phyloP scores from a whole-genome alignment of 208 protist species.

The Acanthamoeba culbertsoni region DNA sequence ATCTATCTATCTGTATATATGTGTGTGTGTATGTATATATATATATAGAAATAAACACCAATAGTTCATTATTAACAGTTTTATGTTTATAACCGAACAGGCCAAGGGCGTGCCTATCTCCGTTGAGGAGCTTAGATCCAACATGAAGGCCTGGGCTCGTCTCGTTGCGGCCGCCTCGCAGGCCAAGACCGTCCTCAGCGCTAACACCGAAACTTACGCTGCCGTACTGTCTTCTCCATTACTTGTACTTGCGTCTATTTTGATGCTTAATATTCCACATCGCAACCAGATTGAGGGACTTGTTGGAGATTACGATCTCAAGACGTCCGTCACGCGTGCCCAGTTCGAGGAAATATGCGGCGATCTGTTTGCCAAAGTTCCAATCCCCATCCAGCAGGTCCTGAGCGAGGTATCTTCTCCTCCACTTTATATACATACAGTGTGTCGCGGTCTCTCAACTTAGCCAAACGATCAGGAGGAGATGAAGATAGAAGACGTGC shows the following conservation, averaged over 20 bases:
- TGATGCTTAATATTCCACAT: not conserved
- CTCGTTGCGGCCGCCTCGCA: conserved; percentile 86
- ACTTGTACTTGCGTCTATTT: not conserved
- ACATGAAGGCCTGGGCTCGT: conserved; percentile 81
- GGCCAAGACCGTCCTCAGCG: conserved; percentile 89
- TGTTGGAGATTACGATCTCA: conserved; percentile 85
- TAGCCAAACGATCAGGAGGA: no score
- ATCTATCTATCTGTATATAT: no score
- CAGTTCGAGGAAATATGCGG: conserved; percentile 84
- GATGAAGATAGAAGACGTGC: conserved; percentile 35
- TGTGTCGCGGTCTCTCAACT: no score
- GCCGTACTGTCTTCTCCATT: conserved; percentile 54
- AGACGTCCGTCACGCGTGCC: conserved; percentile 75
- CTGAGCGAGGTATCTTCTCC: not conserved
- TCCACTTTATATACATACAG: no score
- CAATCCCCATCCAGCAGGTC: conserved; percentile 61
- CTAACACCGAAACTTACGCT: conserved; percentile 87
- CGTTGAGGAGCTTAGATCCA: not conserved
- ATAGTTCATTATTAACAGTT: no score
- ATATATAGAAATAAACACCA: no score
- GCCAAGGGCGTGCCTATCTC: not conserved
- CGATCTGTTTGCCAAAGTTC: conserved; percentile 82
- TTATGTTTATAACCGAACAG: conserved; percentile 71
- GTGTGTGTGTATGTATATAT: no score
- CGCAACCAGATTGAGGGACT: conserved; percentile 89